Percentiles rank a stretch among this genome's conserved stretches.
Conservation (phyloP, 2,329 filamentous ascomycete genomes). For the Phialocephala sp. region DNA sequence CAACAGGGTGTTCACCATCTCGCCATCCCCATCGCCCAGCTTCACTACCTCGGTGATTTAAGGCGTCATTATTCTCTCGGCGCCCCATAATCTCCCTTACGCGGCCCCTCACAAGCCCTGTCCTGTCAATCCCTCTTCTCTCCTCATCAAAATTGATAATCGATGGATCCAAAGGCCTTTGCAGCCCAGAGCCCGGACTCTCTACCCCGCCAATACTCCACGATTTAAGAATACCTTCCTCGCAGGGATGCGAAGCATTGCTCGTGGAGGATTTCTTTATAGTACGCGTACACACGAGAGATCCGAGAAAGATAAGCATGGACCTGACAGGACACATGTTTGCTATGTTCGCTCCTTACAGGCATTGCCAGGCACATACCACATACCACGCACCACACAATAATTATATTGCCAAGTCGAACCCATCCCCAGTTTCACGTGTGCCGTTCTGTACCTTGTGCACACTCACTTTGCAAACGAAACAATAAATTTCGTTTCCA, state of each 20-base stretch:
- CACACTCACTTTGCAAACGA: background rate
- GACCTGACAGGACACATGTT: background rate
- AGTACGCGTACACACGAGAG: background rate
- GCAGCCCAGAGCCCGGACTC: background rate
- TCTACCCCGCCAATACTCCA: conserved; percentile 8
- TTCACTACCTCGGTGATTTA: conserved; percentile 15
- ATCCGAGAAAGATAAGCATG: conserved; percentile 2
- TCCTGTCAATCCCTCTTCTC: background rate
- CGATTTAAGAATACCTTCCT: background rate
- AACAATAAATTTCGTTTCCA: background rate
- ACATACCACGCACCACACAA: background rate
- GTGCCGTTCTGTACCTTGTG: background rate
- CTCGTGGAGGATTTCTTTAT: background rate
- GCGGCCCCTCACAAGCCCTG: conserved; percentile 8
- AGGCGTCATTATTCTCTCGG: conserved; percentile 10
- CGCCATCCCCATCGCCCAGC: no score
- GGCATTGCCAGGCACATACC: background rate
- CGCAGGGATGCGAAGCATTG: background rate
- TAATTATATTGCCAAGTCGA: background rate
- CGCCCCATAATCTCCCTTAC: background rate
- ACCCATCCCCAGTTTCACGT: background rate
- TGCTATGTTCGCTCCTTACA: background rate
- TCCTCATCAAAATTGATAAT: conserved; percentile 11
- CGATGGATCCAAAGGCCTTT: background rate
- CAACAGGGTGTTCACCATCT: background rate